phyloP scores from a whole-genome alignment of 257 asterid species.

The Linaria vulgaris region DNA sequence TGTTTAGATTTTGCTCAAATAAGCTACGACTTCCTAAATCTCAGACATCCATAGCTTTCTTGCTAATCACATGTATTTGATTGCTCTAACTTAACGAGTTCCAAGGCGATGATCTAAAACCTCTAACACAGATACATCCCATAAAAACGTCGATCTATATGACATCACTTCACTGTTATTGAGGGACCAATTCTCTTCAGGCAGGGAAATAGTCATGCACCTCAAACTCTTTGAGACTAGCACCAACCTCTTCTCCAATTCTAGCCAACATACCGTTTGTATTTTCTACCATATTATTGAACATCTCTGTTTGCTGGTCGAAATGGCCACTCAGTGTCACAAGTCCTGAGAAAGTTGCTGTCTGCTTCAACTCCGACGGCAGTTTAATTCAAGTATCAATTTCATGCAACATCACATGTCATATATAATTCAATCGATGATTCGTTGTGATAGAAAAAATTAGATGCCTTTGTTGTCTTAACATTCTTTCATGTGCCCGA shows the following conservation, averaged over 20 bases:
- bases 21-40: too few relatives aligned
- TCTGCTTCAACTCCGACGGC: constrained; percentile 89
- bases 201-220: constrained; percentile 71
- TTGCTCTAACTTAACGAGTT: too few relatives aligned
- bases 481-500: too few relatives aligned
- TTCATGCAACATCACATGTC: too few relatives aligned
- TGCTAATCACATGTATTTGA: too few relatives aligned
- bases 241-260: constrained; percentile 81
- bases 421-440: too few relatives aligned
- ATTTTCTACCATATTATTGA: constrained; percentile 55
- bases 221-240: constrained; percentile 79
- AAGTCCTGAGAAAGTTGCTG: constrained; percentile 61
- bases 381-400: too few relatives aligned
- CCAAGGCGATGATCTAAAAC: too few relatives aligned
- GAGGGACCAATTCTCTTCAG: constrained; percentile 32
- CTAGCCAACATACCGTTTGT: constrained; percentile 53
- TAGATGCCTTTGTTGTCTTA: too few relatives aligned
- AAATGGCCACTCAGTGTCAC: constrained; percentile 85
- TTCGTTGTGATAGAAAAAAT: too few relatives aligned
- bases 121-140: neutral
- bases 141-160: neutral
- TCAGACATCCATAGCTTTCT: too few relatives aligned
- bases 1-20: too few relatives aligned
- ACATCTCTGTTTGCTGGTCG: constrained; percentile 76
- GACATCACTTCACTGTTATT: constrained; percentile 18